These are phyloP conservation scores for Paramecium biaurelia DNA, from an alignment of 73 alveolate genomes.

Conservation along the genomic window DNA sequence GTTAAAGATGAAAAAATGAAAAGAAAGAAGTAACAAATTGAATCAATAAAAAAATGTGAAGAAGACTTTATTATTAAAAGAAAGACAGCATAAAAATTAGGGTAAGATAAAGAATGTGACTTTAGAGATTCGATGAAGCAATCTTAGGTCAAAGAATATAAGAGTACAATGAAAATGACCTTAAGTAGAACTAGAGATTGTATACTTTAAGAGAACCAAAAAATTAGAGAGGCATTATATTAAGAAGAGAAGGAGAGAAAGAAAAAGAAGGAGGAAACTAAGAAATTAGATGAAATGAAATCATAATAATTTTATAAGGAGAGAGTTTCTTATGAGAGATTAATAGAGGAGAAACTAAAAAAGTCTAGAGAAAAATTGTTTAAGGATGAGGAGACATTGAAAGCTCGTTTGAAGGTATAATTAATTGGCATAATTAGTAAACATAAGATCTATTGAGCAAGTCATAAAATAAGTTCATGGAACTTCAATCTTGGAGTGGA, in stretches of 20 bases:
- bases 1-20: neutral
- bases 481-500: neutral
- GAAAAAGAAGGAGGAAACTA: neutral
- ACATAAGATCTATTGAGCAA: neutral
- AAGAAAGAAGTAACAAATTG: neutral
- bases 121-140: neutral
- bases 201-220: neutral
- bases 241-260: neutral
- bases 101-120: neutral
- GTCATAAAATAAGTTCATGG: neutral
- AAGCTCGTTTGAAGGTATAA: neutral
- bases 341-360: neutral
- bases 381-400: neutral
- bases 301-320: conserved; percentile 2
- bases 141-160: conserved; percentile 4
- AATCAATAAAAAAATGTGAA: neutral
- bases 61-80: neutral
- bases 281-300: neutral
- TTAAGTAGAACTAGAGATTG: neutral
- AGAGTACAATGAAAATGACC: neutral
- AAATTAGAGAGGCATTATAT: neutral
- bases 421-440: neutral
- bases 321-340: neutral
- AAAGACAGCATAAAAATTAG: neutral
- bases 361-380: neutral